These are phyloP conservation scores for Vitis hybrid DNA, from an alignment of 177 flowering plant species.

Conservation along the genomic window DNA sequence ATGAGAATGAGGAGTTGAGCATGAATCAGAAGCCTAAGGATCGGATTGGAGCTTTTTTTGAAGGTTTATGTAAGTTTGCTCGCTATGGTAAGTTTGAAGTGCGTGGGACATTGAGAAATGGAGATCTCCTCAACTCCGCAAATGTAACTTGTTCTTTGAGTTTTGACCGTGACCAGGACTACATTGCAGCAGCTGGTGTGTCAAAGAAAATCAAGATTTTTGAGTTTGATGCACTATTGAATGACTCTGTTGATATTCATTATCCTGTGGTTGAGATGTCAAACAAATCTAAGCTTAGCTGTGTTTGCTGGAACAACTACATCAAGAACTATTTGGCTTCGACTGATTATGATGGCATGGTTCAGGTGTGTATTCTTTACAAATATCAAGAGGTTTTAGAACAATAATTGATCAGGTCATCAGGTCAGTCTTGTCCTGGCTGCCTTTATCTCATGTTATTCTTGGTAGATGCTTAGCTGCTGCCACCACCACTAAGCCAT, in stretches of 20 bases:
- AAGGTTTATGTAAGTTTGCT: constrained; percentile 93
- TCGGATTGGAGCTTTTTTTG: constrained; percentile 67
- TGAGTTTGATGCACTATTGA: constrained; percentile 64
- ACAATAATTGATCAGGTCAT: too few species aligned
- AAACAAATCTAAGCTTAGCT: constrained; percentile 79
- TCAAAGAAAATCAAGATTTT: constrained; percentile 93
- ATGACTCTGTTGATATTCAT: constrained; percentile 83
- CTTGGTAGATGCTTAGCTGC: too few species aligned
- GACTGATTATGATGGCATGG: constrained; percentile 91
- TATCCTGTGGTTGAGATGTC: constrained; percentile 89
- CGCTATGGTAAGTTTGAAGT: constrained; percentile 78
- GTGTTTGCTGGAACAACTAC: constrained; percentile 91
- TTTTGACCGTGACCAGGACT: constrained; percentile 93
- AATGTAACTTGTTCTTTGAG: constrained; percentile 94
- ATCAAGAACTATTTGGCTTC: constrained; percentile 94
- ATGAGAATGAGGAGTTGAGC: constrained; percentile 18
- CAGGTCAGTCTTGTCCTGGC: too few species aligned
- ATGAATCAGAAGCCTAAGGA: constrained; percentile 32
- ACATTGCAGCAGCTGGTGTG: constrained; percentile 95
- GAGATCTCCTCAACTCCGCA: constrained; percentile 73
- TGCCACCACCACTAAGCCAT: too few species aligned
- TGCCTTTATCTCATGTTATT: too few species aligned
- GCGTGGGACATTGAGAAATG: constrained; percentile 67
- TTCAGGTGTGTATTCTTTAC: constrained; percentile 38
- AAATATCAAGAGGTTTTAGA: too few species aligned